Evolutionary conservation across 805 yeast species (phyloP).

Genomic region (Teunomyces kruisii): DNA sequence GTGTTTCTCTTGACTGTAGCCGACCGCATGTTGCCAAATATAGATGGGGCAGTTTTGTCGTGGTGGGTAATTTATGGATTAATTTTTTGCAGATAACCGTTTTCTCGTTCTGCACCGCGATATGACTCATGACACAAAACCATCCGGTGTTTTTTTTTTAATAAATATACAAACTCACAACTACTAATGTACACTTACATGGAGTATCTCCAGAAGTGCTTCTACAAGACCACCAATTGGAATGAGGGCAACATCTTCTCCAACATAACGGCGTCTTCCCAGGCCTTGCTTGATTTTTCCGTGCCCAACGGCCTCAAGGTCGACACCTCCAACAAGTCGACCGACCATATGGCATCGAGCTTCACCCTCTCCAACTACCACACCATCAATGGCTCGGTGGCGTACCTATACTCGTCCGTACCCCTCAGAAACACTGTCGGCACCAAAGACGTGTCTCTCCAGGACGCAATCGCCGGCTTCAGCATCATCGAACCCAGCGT

Average conservation of each 20-base stretch:
- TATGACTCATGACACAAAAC: not conserved
- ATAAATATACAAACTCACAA: not conserved
- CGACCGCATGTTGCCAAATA: constrained; percentile 11
- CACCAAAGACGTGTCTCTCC: constrained; percentile 55
- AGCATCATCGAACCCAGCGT: constrained; percentile 50
- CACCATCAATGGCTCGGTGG: constrained; percentile 73
- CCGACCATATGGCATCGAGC: constrained; percentile 69
- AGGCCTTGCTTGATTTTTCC: constrained; percentile 66
- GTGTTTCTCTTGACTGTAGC: constrained; percentile 69
- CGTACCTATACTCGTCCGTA: constrained; percentile 73
- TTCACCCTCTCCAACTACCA: constrained; percentile 65
- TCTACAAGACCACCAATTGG: constrained; percentile 73
- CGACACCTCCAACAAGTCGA: constrained; percentile 67
- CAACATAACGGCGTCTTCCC: constrained; percentile 69
- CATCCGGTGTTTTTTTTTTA: too few species aligned
- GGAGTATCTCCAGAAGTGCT: constrained; percentile 80
- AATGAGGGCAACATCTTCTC: constrained; percentile 75
- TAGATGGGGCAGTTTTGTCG: too few species aligned
- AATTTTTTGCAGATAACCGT: not conserved
- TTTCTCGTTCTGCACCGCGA: not conserved
- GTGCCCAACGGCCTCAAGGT: constrained; percentile 68
- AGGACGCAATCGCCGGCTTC: constrained; percentile 70
- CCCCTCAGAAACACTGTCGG: constrained; percentile 53
- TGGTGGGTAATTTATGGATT: too few species aligned
- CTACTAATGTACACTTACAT: constrained; percentile 74